phyloP scores from a whole-genome alignment of 306 rosid species.

The Gastrolobium bilobum region DNA sequence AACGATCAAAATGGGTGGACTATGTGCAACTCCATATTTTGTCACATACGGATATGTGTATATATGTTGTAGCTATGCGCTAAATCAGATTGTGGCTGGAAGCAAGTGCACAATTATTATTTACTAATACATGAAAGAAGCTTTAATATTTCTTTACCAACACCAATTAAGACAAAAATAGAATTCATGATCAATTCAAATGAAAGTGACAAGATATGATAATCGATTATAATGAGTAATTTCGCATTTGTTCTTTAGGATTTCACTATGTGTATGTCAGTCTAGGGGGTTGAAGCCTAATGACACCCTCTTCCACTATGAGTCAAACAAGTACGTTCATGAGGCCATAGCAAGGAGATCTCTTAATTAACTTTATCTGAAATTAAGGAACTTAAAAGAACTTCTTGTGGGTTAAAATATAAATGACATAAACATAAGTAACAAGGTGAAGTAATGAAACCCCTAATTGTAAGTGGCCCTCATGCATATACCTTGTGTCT shows the following conservation, averaged over 20 bases:
- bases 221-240: neutral
- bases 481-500: no score
- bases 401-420: no score
- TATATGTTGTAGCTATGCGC: constrained; percentile 31
- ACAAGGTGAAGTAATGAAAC: no score
- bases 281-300: neutral
- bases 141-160: neutral
- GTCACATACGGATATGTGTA: neutral
- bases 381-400: neutral
- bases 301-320: neutral
- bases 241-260: no score
- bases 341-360: neutral
- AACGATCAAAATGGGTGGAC: neutral
- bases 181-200: neutral
- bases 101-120: constrained; percentile 15
- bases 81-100: constrained; percentile 25
- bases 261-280: neutral
- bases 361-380: neutral
- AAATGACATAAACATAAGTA: no score
- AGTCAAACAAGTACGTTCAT: neutral
- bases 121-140: constrained; percentile 6
- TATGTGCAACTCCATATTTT: neutral
- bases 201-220: constrained; percentile 17
- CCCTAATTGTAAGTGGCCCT: no score
- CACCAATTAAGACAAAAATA: neutral